Evolutionary conservation across 306 rosid genomes (phyloP).

Genomic region (Arachis stenosperma): DNA sequence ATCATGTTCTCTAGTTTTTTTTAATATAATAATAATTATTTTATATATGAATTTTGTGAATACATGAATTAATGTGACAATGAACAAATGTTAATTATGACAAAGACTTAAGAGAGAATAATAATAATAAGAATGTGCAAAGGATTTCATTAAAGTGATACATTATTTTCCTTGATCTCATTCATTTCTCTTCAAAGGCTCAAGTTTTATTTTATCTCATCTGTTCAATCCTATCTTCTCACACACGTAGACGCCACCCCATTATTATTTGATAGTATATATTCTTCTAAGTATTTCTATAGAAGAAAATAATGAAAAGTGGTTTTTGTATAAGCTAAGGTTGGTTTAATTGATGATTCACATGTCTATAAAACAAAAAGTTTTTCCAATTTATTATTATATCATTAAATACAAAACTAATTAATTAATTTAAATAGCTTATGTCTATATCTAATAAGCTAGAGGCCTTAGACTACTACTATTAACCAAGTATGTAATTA

Average conservation of each 20-base stretch:
- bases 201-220: conserved; percentile 23
- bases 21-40: not conserved
- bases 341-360: no score
- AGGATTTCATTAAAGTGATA: not conserved
- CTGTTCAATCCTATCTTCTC: not conserved
- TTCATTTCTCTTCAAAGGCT: conserved; percentile 10
- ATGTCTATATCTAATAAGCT: no score
- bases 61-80: not conserved
- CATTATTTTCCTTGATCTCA: conserved; percentile 26
- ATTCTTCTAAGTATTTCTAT: no score
- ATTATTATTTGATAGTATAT: not conserved
- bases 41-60: not conserved
- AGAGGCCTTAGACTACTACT: no score
- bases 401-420: no score
- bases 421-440: no score
- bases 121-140: not conserved
- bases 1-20: not conserved
- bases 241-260: conserved; percentile 1
- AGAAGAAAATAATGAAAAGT: no score
- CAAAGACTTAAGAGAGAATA: not conserved
- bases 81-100: not conserved
- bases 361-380: not conserved
- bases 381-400: no score
- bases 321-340: no score
- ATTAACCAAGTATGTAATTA: no score